phyloP scores from a whole-genome alignment of 2,329 filamentous ascomycete species.

The Aspergillus sp. region DNA sequence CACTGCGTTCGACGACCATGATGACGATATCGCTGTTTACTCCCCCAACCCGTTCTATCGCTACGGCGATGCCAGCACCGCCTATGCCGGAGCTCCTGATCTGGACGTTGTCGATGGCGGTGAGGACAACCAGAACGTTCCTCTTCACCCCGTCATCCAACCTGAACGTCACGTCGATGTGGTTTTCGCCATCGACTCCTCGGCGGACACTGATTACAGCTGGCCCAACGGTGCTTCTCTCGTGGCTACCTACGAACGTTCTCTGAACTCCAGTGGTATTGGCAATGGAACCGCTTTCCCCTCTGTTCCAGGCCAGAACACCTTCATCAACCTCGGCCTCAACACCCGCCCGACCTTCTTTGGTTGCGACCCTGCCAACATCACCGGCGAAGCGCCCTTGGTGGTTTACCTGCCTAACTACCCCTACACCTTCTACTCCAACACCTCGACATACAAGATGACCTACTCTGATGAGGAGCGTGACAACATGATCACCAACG shows the following conservation, averaged over 20 bases:
- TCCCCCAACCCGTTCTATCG: conserved; percentile 70
- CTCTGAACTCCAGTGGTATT: conserved; percentile 49
- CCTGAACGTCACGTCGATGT: conserved; percentile 69
- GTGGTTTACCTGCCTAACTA: conserved; percentile 86
- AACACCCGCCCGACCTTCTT: conserved; percentile 76
- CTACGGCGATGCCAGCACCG: conserved; percentile 58
- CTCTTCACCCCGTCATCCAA: conserved; percentile 72
- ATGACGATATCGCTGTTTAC: conserved; percentile 71
- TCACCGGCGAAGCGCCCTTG: conserved; percentile 56
- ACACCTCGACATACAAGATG: conserved; percentile 72
- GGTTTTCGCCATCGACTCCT: conserved; percentile 75
- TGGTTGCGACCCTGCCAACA: conserved; percentile 66
- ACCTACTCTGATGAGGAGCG: conserved; percentile 62
- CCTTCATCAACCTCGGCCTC: conserved; percentile 71
- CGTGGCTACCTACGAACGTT: conserved; percentile 69
- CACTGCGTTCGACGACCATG: conserved; percentile 48
- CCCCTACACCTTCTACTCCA: conserved; percentile 72
- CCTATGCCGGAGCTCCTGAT: conserved; percentile 47
- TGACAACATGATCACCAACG: conserved; percentile 79
- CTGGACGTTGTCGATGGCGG: conserved; percentile 76
- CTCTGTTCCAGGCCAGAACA: conserved; percentile 66
- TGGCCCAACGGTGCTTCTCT: conserved; percentile 78
- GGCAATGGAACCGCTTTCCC: conserved; percentile 69
- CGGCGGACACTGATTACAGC: conserved; percentile 62
- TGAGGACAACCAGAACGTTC: conserved; percentile 73